A percentile compares a stretch with the other conserved stretches of the same genome.
These are phyloP conservation scores for Quercus dentata DNA, from an alignment of 306 rosid species.

Conservation along the genomic window DNA sequence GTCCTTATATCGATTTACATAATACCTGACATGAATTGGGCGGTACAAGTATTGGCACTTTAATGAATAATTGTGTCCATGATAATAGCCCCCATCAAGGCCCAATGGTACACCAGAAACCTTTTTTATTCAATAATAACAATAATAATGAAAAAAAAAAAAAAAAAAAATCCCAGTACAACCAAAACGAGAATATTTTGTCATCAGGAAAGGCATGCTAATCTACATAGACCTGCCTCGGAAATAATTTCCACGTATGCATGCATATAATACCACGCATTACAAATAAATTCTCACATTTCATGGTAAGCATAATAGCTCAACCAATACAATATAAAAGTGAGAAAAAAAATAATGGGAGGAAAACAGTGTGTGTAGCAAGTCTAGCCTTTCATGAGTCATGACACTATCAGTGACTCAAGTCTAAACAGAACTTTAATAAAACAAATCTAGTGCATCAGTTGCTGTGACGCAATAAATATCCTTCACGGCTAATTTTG, in stretches of 20 bases:
- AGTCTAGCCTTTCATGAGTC: not conserved
- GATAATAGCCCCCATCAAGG: too few species aligned
- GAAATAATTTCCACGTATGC: not conserved
- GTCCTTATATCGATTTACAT: too few species aligned
- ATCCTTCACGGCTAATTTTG: slow-evolving; percentile 20
- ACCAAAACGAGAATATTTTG: too few species aligned
- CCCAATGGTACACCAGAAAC: too few species aligned
- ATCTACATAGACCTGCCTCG: too few species aligned
- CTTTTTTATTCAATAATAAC: too few species aligned
- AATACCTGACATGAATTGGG: too few species aligned
- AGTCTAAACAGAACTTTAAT: not conserved
- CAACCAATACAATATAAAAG: not conserved
- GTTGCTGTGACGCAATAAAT: not conserved
- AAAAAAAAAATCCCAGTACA: too few species aligned
- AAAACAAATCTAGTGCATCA: not conserved
- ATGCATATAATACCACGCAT: not conserved
- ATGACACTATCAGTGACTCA: not conserved
- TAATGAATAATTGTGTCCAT: too few species aligned
- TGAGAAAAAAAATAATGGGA: not conserved
- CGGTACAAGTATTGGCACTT: too few species aligned
- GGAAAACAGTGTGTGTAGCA: not conserved
- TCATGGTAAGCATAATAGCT: not conserved
- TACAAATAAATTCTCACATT: not conserved
- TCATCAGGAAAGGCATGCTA: too few species aligned
- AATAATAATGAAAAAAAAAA: too few species aligned